A percentile compares a stretch with the other conserved stretches of the same genome.
phyloP scores from a whole-genome alignment of 108 stramenopile species.

The Fragilaria radians region DNA sequence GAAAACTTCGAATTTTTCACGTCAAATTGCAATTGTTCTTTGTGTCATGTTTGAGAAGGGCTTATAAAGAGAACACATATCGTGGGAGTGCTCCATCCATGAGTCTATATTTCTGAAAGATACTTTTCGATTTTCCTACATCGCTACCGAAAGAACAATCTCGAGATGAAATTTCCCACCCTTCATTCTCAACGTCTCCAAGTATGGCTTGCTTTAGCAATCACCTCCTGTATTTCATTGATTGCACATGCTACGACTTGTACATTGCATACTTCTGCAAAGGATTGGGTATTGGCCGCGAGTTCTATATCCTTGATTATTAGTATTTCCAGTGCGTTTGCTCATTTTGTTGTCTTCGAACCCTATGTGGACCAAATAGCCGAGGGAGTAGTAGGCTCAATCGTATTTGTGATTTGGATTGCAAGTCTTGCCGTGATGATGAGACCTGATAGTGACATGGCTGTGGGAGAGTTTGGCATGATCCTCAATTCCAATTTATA shows the following conservation, averaged over 20 bases:
- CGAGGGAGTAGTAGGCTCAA: conserved; percentile 11
- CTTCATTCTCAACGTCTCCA: no score
- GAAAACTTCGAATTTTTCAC: no score
- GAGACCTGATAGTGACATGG: conserved; percentile 28
- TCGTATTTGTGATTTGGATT: conserved; percentile 27
- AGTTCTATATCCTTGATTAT: conserved; percentile 13
- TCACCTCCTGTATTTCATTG: conserved; percentile 20
- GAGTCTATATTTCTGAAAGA: no score
- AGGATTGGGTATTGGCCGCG: conserved; percentile 18
- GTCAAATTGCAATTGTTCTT: no score
- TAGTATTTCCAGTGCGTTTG: conserved; percentile 1
- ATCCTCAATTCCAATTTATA: conserved; percentile 42
- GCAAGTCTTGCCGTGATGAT: conserved; percentile 27
- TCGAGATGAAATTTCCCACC: no score
- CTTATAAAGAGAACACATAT: no score
- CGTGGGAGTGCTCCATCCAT: no score
- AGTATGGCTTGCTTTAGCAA: conserved; percentile 24
- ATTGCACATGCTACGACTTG: conserved; percentile 4
- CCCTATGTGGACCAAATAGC: conserved; percentile 15
- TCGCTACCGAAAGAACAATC: no score
- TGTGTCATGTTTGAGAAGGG: no score
- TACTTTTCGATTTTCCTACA: no score
- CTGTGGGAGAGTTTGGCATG: conserved; percentile 3
- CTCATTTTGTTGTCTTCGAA: conserved; percentile 6
- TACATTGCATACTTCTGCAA: not conserved